These are phyloP conservation scores for Fraxinus velutina DNA, from an alignment of 305 asterid species.

Conservation along the genomic window DNA sequence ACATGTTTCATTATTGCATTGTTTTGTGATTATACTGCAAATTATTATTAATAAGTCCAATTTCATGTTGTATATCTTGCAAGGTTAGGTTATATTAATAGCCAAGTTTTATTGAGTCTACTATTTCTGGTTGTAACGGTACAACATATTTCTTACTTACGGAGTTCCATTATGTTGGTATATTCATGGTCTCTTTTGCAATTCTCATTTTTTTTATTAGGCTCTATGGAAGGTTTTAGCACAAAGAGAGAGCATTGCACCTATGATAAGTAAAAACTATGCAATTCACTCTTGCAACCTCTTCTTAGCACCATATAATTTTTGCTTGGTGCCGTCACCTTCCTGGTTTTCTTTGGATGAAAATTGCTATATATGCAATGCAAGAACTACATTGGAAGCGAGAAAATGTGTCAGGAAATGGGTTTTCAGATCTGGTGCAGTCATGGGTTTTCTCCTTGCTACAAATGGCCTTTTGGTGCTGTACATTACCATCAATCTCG, in stretches of 20 bases:
- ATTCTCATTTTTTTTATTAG: slow-evolving; percentile 58
- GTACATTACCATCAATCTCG: slow-evolving; percentile 57
- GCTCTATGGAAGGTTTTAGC: slow-evolving; percentile 75
- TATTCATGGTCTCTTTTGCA: slow-evolving; percentile 75
- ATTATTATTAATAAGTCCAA: neutral
- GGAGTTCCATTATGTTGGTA: slow-evolving; percentile 46
- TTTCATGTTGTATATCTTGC: neutral
- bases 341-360: slow-evolving; percentile 84
- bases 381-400: slow-evolving; percentile 75
- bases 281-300: slow-evolving; percentile 89
- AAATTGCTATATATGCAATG: slow-evolving; percentile 31
- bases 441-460: slow-evolving; percentile 85
- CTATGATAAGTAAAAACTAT: slow-evolving; percentile 35
- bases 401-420: slow-evolving; percentile 68
- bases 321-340: slow-evolving; percentile 66
- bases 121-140: slow-evolving; percentile 34
- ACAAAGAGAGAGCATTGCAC: slow-evolving; percentile 61
- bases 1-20: neutral
- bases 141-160: slow-evolving; percentile 71
- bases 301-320: slow-evolving; percentile 65
- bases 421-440: slow-evolving; percentile 85
- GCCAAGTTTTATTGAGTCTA: neutral
- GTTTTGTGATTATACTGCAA: neutral
- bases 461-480: slow-evolving; percentile 70
- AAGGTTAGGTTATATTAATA: neutral